These are phyloP conservation scores for Thinopyrum elongatum DNA, from an alignment of 176 grass and related monocot genomes.

Conservation along the genomic window DNA sequence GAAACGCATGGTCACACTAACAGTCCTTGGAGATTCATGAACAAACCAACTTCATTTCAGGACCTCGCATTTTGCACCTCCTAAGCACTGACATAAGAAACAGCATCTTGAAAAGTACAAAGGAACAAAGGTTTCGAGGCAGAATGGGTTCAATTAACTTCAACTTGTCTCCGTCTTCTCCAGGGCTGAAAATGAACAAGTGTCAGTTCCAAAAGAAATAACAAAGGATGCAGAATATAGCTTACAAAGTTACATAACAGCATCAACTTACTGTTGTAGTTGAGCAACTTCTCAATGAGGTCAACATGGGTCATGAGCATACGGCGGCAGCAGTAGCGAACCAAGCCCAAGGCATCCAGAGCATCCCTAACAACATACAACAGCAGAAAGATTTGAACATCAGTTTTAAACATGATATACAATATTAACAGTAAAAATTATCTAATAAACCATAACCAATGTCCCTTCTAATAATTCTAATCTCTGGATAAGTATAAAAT, in stretches of 20 bases:
- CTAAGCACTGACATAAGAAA: not conserved
- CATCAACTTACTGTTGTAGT: constrained; percentile 83
- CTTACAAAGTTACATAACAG: not conserved
- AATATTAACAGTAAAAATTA: not conserved
- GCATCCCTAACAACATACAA: constrained; percentile 63
- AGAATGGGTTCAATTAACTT: not conserved
- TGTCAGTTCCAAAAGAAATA: constrained; percentile 6
- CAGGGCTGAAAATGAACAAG: constrained; percentile 56
- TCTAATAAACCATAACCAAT: not conserved
- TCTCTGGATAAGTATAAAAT: not conserved
- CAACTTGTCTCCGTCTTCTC: constrained; percentile 62
- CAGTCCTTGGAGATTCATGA: constrained; percentile 3
- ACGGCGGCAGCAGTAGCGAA: constrained; percentile 86
- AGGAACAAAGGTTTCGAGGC: not conserved
- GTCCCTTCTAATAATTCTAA: not conserved
- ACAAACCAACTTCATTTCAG: not conserved
- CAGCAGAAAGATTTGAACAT: not conserved
- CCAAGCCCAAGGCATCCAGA: constrained; percentile 77
- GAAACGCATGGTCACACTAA: not conserved
- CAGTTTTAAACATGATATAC: not conserved
- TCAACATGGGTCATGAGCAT: constrained; percentile 99
- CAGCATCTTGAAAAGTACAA: not conserved
- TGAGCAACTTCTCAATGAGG: constrained; percentile 92
- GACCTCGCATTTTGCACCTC: not conserved
- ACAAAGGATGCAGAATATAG: not conserved